Base-by-base conservation (phyloP, 2,329 filamentous ascomycete species). In the Aspergillus ruber region DNA sequence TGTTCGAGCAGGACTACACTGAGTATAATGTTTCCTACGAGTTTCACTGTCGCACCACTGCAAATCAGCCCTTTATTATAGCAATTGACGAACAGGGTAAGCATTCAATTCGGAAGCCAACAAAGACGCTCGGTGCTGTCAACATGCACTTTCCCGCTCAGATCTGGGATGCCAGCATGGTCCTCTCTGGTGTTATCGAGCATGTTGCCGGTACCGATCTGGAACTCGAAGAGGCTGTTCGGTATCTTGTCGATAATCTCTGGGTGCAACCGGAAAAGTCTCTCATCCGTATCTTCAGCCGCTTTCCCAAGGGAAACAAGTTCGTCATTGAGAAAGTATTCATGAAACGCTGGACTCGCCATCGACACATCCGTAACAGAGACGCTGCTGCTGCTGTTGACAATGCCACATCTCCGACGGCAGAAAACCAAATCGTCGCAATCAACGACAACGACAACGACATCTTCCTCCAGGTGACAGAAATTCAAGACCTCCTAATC, bases 151-250 rank as follows among this genome's bases (percentile, higher is more conserved):
- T 65, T 42, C 71, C 70, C 3, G 52, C 50, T 1, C 56, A 62
- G 7, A 61, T 61, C 13, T 74, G 71, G 71, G 71, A 74, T 59
- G 62, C 67, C 23, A 61, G 60, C 13, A 55, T 63, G 1, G 51
- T 58, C 15, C 40, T 73, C 13, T 58, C 50, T 35, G 65, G 69
- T 1, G 46, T 47, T 12, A 50, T 57, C 23, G 52, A 61, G 18
- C 61, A 63, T 52, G 35, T 47, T 5, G 43, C 48, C 4, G 56
- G 56, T 17, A 45, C 50, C 20, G 55, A 62, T 8, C 46, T 49
- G 0, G 58, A 65, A 15, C 49, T 65, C 38, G 54, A 64, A 33
- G 50, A 59, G 38, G 59, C 62, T 6, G 60, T 64, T 5, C 52
- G 59, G 13, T 45, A 57, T 10, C 59, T 74, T 20, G 56, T 64